These are phyloP conservation scores for Ceratocystis eucalypticola DNA, from an alignment of 2,329 filamentous ascomycete genomes.

Conservation along the genomic window DNA sequence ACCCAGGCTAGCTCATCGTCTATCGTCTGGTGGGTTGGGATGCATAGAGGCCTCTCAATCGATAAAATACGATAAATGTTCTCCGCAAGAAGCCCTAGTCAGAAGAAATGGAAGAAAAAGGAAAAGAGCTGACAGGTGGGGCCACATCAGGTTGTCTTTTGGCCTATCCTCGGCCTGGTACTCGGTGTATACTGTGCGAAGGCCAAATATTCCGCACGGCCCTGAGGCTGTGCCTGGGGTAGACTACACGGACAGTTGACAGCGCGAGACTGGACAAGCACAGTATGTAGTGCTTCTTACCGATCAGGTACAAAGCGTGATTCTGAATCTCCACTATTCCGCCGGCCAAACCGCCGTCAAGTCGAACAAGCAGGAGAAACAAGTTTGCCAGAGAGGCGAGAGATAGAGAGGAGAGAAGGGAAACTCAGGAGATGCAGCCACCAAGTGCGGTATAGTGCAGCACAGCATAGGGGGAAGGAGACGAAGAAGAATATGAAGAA, in stretches of 20 bases:
- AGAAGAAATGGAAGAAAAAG: constrained; percentile 4
- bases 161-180: constrained; percentile 10
- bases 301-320: background rate
- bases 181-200: constrained; percentile 12
- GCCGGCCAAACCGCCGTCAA: constrained; percentile 43
- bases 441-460: background rate
- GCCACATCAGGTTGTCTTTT: constrained; percentile 1
- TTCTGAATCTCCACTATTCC: constrained; percentile 33
- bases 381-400: background rate
- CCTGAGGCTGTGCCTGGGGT: background rate
- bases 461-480: background rate
- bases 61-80: constrained; percentile 2
- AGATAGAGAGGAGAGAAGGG: background rate
- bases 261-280: background rate
- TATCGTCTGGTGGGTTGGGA: background rate
- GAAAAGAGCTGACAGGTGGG: constrained; percentile 11
- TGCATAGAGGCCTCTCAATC: background rate
- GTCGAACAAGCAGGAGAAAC: constrained; percentile 26
- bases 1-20: background rate
- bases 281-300: background rate
- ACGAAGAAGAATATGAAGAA: background rate
- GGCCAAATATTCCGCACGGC: background rate
- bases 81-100: background rate
- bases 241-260: background rate
- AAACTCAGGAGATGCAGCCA: background rate